Evolutionary conservation across 148 eudicot genomes (phyloP).

Genomic region (Camellia japonica): DNA sequence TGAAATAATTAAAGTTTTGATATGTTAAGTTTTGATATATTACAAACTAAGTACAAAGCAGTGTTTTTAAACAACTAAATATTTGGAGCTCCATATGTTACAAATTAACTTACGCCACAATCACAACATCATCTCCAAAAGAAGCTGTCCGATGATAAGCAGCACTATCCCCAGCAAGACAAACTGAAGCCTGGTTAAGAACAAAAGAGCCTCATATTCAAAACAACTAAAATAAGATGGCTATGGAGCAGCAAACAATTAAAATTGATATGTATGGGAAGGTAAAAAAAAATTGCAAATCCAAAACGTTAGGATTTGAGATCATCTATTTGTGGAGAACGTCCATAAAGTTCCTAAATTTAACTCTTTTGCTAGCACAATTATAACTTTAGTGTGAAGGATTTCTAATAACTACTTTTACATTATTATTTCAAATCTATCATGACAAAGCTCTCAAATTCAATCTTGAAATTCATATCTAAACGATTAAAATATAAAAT

Average conservation of each 20-base stretch:
- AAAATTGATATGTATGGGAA: not conserved
- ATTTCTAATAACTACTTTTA: not conserved
- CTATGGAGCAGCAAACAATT: too few species aligned
- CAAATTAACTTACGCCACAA: constrained; percentile 69
- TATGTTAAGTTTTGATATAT: not conserved
- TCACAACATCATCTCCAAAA: constrained; percentile 79
- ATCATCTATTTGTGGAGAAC: not conserved
- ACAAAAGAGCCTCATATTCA: not conserved
- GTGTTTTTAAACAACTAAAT: not conserved
- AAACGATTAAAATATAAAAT: too few species aligned
- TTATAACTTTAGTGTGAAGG: too few species aligned
- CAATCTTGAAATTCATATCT: too few species aligned
- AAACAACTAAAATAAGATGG: not conserved
- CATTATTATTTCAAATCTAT: not conserved
- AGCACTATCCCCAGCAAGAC: constrained; percentile 59
- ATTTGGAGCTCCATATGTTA: not conserved
- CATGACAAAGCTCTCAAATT: too few species aligned
- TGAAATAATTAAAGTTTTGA: too few species aligned
- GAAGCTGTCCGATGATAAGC: constrained; percentile 44
- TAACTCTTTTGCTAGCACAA: not conserved
- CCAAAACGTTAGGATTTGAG: not conserved
- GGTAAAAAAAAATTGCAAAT: not conserved
- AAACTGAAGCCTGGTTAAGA: constrained; percentile 60
- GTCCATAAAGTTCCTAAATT: not conserved
- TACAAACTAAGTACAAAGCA: not conserved